phyloP scores from a whole-genome alignment of 305 asterid species.

The Fraxinus albicans region DNA sequence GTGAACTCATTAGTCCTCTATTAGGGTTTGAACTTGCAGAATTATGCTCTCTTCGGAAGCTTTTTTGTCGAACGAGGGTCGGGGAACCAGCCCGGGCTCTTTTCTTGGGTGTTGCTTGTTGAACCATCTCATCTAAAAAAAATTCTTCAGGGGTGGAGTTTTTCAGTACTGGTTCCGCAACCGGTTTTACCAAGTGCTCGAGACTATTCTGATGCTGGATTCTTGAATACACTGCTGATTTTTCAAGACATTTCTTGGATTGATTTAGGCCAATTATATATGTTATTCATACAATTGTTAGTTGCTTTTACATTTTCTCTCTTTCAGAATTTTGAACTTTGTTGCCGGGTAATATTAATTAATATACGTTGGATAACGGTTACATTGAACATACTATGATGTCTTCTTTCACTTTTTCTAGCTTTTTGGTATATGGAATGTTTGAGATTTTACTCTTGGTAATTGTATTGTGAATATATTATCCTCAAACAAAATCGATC shows the following conservation, averaged over 20 bases:
- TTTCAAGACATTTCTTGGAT: slow-evolving; percentile 12
- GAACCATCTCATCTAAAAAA: not conserved
- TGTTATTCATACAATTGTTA: not conserved
- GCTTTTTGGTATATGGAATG: not conserved
- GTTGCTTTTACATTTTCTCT: slow-evolving; percentile 25
- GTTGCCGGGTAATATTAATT: slow-evolving; percentile 45
- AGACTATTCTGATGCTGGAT: not conserved
- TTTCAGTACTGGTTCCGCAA: not conserved
- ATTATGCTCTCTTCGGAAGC: slow-evolving; percentile 51
- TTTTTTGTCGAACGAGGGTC: slow-evolving; percentile 54
- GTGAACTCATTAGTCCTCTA: slow-evolving; percentile 38
- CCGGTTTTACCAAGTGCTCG: too few relatives aligned
- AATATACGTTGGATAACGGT: slow-evolving; percentile 47
- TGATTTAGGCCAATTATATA: slow-evolving; percentile 27
- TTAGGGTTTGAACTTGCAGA: slow-evolving; percentile 21
- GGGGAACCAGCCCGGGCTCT: slow-evolving; percentile 59
- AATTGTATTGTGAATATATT: not conserved
- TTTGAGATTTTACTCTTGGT: not conserved
- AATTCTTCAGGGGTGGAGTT: slow-evolving; percentile 20
- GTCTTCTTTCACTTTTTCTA: slow-evolving; percentile 10
- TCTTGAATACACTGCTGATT: slow-evolving; percentile 1
- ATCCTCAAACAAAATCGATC: too few relatives aligned
- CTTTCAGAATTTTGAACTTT: slow-evolving; percentile 38
- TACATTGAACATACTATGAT: slow-evolving; percentile 26
- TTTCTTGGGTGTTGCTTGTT: slow-evolving; percentile 44